Evolutionary conservation across 371 early-diverging fungal genomes (phyloP).

Genomic region (Nematocida sp.): DNA sequence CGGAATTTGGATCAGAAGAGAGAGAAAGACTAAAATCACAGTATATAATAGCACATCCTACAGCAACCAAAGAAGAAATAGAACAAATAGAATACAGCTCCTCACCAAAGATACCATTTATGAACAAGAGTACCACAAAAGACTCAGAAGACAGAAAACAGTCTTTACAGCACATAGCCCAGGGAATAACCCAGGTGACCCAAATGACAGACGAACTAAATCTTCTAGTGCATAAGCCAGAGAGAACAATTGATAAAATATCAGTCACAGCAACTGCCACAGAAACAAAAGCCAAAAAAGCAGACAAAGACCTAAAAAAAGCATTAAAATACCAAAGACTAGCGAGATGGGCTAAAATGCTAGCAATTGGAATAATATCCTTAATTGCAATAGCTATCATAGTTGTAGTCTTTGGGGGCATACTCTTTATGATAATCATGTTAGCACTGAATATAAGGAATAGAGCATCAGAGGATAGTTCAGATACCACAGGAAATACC

Average conservation of each 20-base stretch:
- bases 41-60: slow-evolving; percentile 63
- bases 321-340: slow-evolving; percentile 60
- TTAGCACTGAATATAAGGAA: neutral
- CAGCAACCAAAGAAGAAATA: slow-evolving; percentile 63
- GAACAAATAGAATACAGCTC: slow-evolving; percentile 61
- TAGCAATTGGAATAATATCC: slow-evolving; percentile 29
- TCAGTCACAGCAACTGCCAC: slow-evolving; percentile 46
- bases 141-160: slow-evolving; percentile 57
- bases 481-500: neutral
- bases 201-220: slow-evolving; percentile 60
- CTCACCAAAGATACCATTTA: slow-evolving; percentile 50
- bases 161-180: slow-evolving; percentile 57
- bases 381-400: slow-evolving; percentile 9
- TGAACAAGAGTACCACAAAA: neutral
- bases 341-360: slow-evolving; percentile 54
- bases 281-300: slow-evolving; percentile 57
- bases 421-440: slow-evolving; percentile 14
- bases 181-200: slow-evolving; percentile 56
- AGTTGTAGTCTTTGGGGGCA: neutral
- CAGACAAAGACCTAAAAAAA: slow-evolving; percentile 59
- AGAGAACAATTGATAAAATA: slow-evolving; percentile 59
- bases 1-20: slow-evolving; percentile 56
- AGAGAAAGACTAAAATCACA: slow-evolving; percentile 58
- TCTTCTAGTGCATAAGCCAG: slow-evolving; percentile 51
- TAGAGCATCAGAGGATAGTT: too few relatives aligned